Percentiles rank a stretch among this genome's conserved stretches.
Evolutionary conservation across 106 monocot species (phyloP).

Genomic region (Dioscorea zingiberensis): DNA sequence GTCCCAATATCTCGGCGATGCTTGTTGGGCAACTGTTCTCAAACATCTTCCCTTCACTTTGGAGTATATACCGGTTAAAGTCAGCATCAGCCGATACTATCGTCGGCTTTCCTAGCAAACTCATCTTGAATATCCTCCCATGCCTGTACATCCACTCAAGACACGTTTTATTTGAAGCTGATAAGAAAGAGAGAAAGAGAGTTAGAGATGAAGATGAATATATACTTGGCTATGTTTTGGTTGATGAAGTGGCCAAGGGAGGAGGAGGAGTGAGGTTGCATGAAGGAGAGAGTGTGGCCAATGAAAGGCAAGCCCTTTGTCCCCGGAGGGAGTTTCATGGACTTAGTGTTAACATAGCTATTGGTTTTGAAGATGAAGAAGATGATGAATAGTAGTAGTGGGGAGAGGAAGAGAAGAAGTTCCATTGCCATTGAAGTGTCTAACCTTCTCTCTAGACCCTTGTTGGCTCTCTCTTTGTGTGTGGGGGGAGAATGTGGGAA

Average conservation of each 20-base stretch:
- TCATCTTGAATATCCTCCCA: conserved; percentile 37
- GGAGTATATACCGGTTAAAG: conserved; percentile 35
- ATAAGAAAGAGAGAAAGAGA: neutral
- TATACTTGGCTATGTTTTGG: conserved; percentile 17
- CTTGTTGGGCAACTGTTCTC: conserved; percentile 26
- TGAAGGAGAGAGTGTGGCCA: conserved; percentile 34
- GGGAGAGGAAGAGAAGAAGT: conserved; percentile 11
- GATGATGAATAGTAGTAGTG: conserved; percentile 14
- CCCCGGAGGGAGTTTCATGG: conserved; percentile 28
- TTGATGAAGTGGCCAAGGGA: conserved; percentile 21
- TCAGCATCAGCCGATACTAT: conserved; percentile 39
- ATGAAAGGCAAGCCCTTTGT: conserved; percentile 29
- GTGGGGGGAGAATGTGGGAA: too few relatives aligned
- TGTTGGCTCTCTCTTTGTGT: too few relatives aligned
- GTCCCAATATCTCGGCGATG: conserved; percentile 24
- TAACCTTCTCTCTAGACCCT: too few relatives aligned
- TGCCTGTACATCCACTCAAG: conserved; percentile 12
- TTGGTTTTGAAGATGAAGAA: conserved; percentile 10
- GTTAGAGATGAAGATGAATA: neutral
- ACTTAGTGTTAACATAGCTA: neutral
- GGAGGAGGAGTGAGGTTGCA: conserved; percentile 31
- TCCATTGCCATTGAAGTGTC: conserved; percentile 18
- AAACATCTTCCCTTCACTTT: conserved; percentile 44
- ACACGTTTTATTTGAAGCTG: neutral
- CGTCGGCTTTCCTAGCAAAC: conserved; percentile 27